Percentiles rank a stretch among this genome's conserved stretches.
Evolutionary conservation across 768 basidiomycete species (phyloP).

Genomic region (Erythrobasidium yunnanense): DNA sequence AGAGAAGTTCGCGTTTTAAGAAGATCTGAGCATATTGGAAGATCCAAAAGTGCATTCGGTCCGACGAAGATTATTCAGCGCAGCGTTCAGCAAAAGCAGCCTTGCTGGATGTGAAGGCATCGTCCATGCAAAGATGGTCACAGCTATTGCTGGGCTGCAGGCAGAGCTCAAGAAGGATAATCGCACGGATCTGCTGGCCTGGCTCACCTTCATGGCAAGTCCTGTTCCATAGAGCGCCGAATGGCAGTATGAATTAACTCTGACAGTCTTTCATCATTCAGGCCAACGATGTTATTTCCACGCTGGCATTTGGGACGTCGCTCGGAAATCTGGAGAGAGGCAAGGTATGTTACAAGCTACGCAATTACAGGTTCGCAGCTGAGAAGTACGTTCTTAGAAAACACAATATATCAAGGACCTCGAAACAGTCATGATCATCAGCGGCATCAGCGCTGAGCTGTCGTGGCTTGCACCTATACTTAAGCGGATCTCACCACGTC

Average conservation of each 20-base stretch:
- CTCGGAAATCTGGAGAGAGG: background rate
- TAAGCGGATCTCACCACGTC: background rate
- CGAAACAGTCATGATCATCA: background rate
- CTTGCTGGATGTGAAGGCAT: background rate
- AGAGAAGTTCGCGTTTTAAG: background rate
- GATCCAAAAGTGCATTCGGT: background rate
- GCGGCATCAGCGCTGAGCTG: background rate
- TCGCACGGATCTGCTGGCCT: background rate
- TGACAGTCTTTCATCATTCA: background rate
- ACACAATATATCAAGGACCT: background rate
- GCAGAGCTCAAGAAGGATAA: background rate
- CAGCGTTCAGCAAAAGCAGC: background rate
- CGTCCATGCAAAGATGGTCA: background rate
- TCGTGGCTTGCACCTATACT: background rate
- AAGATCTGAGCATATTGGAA: background rate
- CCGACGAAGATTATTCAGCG: background rate
- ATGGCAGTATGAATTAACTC: background rate
- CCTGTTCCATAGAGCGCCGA: background rate
- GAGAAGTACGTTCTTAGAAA: background rate
- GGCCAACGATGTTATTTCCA: background rate
- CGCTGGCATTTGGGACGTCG: background rate
- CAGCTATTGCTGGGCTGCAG: background rate
- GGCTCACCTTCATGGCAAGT: conserved; percentile 4
- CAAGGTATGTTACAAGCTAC: background rate
- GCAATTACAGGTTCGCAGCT: background rate